A percentile compares a stretch with the other conserved stretches of the same genome.
phyloP scores from a whole-genome alignment of 176 grass and related monocot species.

The Stipa capillata region DNA sequence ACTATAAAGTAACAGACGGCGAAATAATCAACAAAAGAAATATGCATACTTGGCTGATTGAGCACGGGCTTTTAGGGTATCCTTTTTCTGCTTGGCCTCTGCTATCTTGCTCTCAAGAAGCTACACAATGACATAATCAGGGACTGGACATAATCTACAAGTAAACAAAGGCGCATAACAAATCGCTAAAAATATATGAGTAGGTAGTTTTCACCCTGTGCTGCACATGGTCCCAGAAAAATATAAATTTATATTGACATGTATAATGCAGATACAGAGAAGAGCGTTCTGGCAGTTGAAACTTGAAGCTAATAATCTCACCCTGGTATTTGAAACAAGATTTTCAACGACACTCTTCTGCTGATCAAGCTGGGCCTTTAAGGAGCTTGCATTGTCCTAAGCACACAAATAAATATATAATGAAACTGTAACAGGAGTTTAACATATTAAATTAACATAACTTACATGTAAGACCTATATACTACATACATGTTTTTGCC shows the following conservation, averaged over 20 bases:
- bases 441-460: not conserved
- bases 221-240: not conserved
- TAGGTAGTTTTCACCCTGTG: not conserved
- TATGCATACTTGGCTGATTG: slow-evolving; percentile 91
- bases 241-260: not conserved
- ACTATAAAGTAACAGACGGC: not conserved
- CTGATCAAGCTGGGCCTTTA: slow-evolving; percentile 87
- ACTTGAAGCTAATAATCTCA: slow-evolving; percentile 25
- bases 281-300: not conserved
- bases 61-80: slow-evolving; percentile 97
- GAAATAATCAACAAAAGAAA: slow-evolving; percentile 3
- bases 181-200: not conserved
- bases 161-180: not conserved
- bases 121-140: slow-evolving; percentile 42
- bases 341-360: slow-evolving; percentile 92
- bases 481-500: not conserved
- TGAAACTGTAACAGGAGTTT: slow-evolving; percentile 3
- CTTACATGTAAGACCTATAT: not conserved
- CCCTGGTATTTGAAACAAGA: slow-evolving; percentile 87
- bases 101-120: slow-evolving; percentile 97
- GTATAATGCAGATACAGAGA: not conserved
- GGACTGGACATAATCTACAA: slow-evolving; percentile 5
- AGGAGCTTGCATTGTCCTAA: slow-evolving; percentile 91
- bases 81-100: slow-evolving; percentile 96
- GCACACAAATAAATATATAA: not conserved